A percentile compares a stretch with the other conserved stretches of the same genome.
Conservation (phyloP, 495 filamentous ascomycete genomes). For the Penicilliopsis zonata region DNA sequence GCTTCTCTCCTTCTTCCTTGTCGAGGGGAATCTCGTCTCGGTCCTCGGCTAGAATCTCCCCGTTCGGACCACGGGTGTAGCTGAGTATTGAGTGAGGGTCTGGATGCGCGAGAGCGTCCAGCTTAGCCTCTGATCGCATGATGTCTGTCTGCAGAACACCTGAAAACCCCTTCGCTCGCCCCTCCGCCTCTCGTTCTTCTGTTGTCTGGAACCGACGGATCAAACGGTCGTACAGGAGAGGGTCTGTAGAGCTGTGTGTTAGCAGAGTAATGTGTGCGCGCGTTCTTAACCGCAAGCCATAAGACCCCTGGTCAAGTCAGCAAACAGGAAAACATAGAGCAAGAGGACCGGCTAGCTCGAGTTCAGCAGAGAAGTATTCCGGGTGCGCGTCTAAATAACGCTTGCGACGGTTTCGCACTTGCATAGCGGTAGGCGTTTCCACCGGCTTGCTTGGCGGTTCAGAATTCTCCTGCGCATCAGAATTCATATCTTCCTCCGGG, state of each 20-base stretch:
- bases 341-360: constrained; percentile 52
- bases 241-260: constrained; percentile 40
- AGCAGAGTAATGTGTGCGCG: constrained; percentile 7
- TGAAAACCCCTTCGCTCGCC: constrained; percentile 58
- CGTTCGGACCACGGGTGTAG: constrained; percentile 34
- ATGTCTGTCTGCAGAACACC: constrained; percentile 62
- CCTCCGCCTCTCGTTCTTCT: constrained; percentile 60
- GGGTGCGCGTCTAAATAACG: constrained; percentile 51
- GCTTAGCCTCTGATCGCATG: constrained; percentile 57
- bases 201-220: constrained; percentile 67
- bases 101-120: constrained; percentile 48
- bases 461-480: constrained; percentile 4
- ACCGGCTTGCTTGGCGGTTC: constrained; percentile 1
- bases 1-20: constrained; percentile 51
- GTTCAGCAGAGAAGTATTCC: constrained; percentile 50
- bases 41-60: constrained; percentile 45
- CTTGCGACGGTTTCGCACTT: constrained; percentile 50
- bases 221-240: constrained; percentile 66
- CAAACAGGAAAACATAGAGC: constrained; percentile 15
- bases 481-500: constrained; percentile 9
- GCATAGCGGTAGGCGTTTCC: constrained; percentile 18
- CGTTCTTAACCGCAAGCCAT: neutral
- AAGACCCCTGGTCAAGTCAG: constrained; percentile 2
- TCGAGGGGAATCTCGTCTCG: constrained; percentile 42
- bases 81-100: constrained; percentile 37